Percentiles rank a stretch among this genome's conserved stretches.
Evolutionary conservation across 371 early-diverging fungal genomes (phyloP).

Genomic region (Syncephalastrum monosporum): DNA sequence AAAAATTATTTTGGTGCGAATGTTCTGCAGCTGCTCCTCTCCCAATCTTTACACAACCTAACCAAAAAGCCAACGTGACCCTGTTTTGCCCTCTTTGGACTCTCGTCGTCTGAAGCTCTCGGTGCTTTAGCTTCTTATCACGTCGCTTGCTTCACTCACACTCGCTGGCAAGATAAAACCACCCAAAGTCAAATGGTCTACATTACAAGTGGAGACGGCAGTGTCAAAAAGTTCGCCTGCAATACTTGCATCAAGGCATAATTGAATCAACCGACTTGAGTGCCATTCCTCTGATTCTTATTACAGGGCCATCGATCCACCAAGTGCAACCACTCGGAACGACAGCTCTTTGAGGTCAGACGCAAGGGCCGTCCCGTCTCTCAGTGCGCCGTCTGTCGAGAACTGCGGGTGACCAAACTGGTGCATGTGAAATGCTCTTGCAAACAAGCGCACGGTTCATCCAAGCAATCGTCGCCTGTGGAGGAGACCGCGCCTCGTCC

Average conservation of each 20-base stretch:
- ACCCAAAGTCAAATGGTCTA: slow-evolving; percentile 17
- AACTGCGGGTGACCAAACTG: slow-evolving; percentile 69
- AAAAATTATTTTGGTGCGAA: too few relatives aligned
- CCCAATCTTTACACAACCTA: slow-evolving; percentile 1
- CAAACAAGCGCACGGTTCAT: slow-evolving; percentile 14
- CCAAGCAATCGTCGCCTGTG: background rate
- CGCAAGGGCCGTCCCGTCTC: slow-evolving; percentile 79
- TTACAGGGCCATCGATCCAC: slow-evolving; percentile 65
- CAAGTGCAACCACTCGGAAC: slow-evolving; percentile 56
- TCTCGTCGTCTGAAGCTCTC: background rate
- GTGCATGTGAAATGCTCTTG: slow-evolving; percentile 76
- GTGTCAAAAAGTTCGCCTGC: slow-evolving; percentile 42
- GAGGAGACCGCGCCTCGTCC: background rate
- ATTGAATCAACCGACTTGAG: background rate
- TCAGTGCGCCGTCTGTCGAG: slow-evolving; percentile 73
- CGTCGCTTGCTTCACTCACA: slow-evolving; percentile 1
- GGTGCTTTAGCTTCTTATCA: background rate
- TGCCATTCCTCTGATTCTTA: background rate
- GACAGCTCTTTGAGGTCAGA: slow-evolving; percentile 66
- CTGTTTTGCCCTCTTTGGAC: slow-evolving; percentile 21
- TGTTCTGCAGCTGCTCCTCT: too few relatives aligned
- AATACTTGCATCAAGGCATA: slow-evolving; percentile 45
- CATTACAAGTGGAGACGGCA: slow-evolving; percentile 33
- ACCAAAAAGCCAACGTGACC: slow-evolving; percentile 22
- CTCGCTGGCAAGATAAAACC: slow-evolving; percentile 7